Conservation (phyloP, 73 alveolate genomes). For the Durusdinium trenchii region DNA sequence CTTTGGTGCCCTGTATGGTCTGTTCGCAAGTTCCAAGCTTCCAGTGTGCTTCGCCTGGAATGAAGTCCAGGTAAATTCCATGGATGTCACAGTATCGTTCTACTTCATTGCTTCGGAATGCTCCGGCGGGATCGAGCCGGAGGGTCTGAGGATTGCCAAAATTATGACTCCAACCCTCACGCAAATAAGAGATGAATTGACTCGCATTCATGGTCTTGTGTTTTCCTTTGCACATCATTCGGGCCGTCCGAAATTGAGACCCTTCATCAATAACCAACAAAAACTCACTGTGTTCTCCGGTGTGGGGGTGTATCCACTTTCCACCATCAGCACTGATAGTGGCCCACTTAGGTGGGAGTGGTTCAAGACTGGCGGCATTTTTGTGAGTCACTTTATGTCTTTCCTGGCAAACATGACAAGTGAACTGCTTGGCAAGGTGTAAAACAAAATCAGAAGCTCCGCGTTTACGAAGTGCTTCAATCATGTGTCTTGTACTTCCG, state of each 20-base stretch:
- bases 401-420: background rate
- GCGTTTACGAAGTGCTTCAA: background rate
- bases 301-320: background rate
- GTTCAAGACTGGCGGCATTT: background rate
- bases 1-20: too few relatives aligned
- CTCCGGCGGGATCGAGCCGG: constrained; percentile 1
- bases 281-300: background rate
- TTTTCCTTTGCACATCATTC: background rate
- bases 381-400: background rate
- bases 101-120: background rate
- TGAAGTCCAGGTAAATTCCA: background rate
- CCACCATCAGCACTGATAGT: background rate
- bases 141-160: background rate
- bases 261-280: background rate
- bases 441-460: background rate
- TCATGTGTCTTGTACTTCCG: background rate
- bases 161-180: background rate
- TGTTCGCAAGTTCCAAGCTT: too few relatives aligned
- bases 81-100: background rate
- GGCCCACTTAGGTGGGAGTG: background rate
- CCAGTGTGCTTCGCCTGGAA: too few relatives aligned
- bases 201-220: background rate
- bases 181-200: background rate
- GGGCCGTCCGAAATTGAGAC: too few relatives aligned
- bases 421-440: background rate